These are phyloP conservation scores for Leucocoprinus birnbaumii DNA, from an alignment of 768 basidiomycete genomes.

Conservation along the genomic window DNA sequence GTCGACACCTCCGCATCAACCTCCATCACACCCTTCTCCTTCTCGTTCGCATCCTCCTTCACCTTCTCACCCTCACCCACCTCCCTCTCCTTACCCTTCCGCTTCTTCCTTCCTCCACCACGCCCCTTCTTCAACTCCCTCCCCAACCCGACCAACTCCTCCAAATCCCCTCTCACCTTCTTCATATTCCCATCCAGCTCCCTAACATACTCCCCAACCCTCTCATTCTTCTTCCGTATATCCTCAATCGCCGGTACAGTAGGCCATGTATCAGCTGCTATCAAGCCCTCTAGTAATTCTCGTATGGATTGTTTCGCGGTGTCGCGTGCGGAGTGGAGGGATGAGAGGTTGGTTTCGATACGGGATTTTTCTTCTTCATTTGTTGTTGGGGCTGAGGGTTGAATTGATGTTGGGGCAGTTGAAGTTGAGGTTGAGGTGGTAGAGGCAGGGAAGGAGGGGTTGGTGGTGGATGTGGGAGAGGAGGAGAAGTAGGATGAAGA, in stretches of 20 bases:
- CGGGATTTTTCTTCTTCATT: constrained; percentile 5
- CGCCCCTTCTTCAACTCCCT: not conserved
- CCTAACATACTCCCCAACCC: constrained; percentile 10
- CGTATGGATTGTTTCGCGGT: not conserved
- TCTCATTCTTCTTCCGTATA: constrained; percentile 11
- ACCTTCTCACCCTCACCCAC: constrained; percentile 5
- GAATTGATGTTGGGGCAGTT: too few species aligned
- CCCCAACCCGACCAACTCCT: constrained; percentile 12
- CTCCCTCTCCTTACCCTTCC: constrained; percentile 4
- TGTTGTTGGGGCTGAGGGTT: too few species aligned
- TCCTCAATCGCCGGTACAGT: constrained; percentile 13
- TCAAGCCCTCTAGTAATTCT: not conserved
- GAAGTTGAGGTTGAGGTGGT: too few species aligned
- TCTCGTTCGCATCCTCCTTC: constrained; percentile 6
- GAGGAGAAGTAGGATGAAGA: not conserved
- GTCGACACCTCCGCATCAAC: not conserved
- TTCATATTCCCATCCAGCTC: constrained; percentile 13
- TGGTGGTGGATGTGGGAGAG: not conserved
- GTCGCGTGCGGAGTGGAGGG: not conserved
- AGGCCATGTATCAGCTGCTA: constrained; percentile 12
- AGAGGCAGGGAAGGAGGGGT: too few species aligned
- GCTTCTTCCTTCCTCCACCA: not conserved
- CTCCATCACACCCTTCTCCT: constrained; percentile 1
- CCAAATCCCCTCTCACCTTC: constrained; percentile 13
- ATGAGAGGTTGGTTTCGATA: not conserved